Conservation (phyloP, 2,329 filamentous ascomycete species). For the Geosmithia morbida region DNA sequence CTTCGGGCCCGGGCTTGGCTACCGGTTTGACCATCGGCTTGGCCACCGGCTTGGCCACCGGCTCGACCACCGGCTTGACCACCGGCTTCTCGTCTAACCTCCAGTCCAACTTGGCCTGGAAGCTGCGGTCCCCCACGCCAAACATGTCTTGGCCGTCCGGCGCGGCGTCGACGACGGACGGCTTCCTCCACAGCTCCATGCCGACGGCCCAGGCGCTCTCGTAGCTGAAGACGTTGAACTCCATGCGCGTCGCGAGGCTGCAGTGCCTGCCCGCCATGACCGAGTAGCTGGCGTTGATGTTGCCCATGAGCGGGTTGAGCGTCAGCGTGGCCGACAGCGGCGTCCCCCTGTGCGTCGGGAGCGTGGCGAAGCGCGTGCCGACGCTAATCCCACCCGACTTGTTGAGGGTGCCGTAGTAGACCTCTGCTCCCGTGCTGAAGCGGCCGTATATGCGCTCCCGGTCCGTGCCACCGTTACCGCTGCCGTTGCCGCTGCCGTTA, state of each 20-base stretch:
- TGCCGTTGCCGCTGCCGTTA: constrained; percentile 6
- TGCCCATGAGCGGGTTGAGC: constrained; percentile 87
- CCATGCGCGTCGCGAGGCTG: constrained; percentile 78
- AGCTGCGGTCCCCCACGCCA: constrained; percentile 23
- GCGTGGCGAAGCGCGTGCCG: constrained; percentile 76
- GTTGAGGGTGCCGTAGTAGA: constrained; percentile 91
- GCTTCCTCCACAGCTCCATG: constrained; percentile 79
- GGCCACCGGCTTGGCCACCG: no score
- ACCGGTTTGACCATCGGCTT: no score
- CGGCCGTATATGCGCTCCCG: constrained; percentile 58
- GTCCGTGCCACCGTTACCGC: constrained; percentile 16
- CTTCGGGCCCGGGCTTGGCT: no score
- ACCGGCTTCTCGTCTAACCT: constrained; percentile 20
- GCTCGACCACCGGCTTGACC: no score
- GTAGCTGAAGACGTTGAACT: constrained; percentile 97
- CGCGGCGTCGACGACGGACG: constrained; percentile 12
- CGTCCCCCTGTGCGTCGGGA: constrained; percentile 68
- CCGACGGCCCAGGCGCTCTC: constrained; percentile 89
- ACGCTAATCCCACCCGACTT: constrained; percentile 87
- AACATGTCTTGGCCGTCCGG: constrained; percentile 12
- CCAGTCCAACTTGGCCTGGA: constrained; percentile 39
- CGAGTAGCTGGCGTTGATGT: constrained; percentile 80
- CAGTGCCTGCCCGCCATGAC: constrained; percentile 74
- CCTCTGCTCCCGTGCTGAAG: constrained; percentile 80
- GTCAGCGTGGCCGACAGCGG: constrained; percentile 90